Evolutionary conservation across 2,329 filamentous ascomycete species (phyloP).

Genomic region (Apiospora rasikravindrae): DNA sequence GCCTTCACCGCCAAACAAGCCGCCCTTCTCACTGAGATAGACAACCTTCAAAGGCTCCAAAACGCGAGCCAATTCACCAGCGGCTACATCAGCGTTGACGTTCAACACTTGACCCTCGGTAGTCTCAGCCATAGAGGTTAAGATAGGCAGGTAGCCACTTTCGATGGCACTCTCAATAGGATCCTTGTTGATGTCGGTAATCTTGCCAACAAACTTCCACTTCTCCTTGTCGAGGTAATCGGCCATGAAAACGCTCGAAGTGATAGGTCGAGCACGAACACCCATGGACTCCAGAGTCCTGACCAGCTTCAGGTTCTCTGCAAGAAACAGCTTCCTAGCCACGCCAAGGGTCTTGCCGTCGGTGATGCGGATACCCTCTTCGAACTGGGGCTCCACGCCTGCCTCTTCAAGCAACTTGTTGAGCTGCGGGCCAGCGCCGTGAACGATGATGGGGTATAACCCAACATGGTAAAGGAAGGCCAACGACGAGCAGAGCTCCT

Average conservation of each 20-base stretch:
- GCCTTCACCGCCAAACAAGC: slow-evolving; percentile 89
- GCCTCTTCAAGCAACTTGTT: slow-evolving; percentile 90
- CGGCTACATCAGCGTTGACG: slow-evolving; percentile 96
- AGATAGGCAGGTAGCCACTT: slow-evolving; percentile 87
- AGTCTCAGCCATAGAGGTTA: slow-evolving; percentile 96
- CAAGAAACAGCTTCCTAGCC: slow-evolving; percentile 88
- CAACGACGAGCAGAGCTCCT: slow-evolving; percentile 86
- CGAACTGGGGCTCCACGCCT: slow-evolving; percentile 92
- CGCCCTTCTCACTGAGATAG: slow-evolving; percentile 97
- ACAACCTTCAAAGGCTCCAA: slow-evolving; percentile 96
- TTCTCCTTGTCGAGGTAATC: slow-evolving; percentile 97
- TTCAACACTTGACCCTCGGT: slow-evolving; percentile 91
- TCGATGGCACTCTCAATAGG: slow-evolving; percentile 91
- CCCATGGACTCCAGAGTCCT: slow-evolving; percentile 89
- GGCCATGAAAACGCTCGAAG: slow-evolving; percentile 86
- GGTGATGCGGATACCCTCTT: slow-evolving; percentile 94
- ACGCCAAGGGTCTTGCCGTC: slow-evolving; percentile 93
- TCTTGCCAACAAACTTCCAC: slow-evolving; percentile 94
- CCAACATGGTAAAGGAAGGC: slow-evolving; percentile 94
- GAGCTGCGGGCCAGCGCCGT: slow-evolving; percentile 92
- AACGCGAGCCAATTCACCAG: slow-evolving; percentile 86
- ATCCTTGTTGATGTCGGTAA: slow-evolving; percentile 87
- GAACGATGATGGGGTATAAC: slow-evolving; percentile 92
- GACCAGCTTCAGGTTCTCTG: slow-evolving; percentile 93
- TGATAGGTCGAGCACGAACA: slow-evolving; percentile 86